Percentiles rank a stretch among this genome's conserved stretches.
Evolutionary conservation across 129 eudicot genomes (phyloP).

Genomic region (Chrysanthemum seticuspe): DNA sequence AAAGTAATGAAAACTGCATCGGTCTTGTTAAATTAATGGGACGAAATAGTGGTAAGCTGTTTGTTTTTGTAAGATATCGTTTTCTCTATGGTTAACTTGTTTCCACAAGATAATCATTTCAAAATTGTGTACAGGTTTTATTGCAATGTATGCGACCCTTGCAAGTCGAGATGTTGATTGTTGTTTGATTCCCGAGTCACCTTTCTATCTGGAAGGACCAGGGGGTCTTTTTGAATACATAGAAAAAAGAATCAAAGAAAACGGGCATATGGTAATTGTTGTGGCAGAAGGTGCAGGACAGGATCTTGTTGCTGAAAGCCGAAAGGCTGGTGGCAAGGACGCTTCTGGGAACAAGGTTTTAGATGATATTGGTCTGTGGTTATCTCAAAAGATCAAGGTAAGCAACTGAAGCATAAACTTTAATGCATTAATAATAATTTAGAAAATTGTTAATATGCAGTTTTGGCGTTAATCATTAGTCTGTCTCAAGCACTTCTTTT

Average conservation of each 20-base stretch:
- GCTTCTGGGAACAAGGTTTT: slow-evolving; percentile 85
- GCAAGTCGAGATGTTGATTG: slow-evolving; percentile 98
- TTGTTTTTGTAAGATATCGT: background rate
- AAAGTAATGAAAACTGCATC: slow-evolving; percentile 80
- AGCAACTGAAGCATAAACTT: slow-evolving; percentile 5
- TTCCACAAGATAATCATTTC: slow-evolving; percentile 3
- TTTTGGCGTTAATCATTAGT: slow-evolving; percentile 7
- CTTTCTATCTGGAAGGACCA: slow-evolving; percentile 88
- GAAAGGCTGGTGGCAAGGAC: slow-evolving; percentile 41
- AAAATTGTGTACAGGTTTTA: slow-evolving; percentile 61
- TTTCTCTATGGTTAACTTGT: background rate
- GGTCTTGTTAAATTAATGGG: slow-evolving; percentile 99
- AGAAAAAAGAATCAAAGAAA: slow-evolving; percentile 72
- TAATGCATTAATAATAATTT: background rate
- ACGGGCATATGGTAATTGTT: slow-evolving; percentile 96
- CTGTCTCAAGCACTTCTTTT: background rate
- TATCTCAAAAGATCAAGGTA: slow-evolving; percentile 84
- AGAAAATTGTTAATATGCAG: background rate
- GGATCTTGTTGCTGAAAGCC: slow-evolving; percentile 58
- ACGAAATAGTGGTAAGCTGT: slow-evolving; percentile 75
- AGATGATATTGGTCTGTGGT: slow-evolving; percentile 84
- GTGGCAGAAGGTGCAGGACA: slow-evolving; percentile 98
- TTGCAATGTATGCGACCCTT: slow-evolving; percentile 98
- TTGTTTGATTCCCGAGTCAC: slow-evolving; percentile 96
- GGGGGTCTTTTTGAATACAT: slow-evolving; percentile 90